Evolutionary conservation across 2,329 filamentous ascomycete species (phyloP), one percentile per base, ranked within the genome.

Genomic region (Furcasterigmium sp.): DNA sequence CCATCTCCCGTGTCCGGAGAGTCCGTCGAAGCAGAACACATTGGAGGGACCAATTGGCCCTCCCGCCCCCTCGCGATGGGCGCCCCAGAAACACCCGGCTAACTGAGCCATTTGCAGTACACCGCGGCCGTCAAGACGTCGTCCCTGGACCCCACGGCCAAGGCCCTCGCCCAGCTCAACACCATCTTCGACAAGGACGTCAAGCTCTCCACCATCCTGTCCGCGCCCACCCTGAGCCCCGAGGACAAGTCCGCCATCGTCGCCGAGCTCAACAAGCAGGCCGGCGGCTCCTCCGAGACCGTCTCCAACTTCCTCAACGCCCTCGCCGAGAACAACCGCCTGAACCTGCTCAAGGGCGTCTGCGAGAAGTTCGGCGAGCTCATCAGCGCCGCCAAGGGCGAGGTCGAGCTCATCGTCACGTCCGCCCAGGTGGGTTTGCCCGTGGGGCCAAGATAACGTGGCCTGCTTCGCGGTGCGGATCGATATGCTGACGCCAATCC

Each of bases 271-370:
- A 77, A 85, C 70, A 95, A 95, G 82, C 78, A 84, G 62, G 74
- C 85, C 52, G 85, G 85, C 56, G 69, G 71, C 54, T 78, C 84
- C 66, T 88, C 87, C 63, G 82, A 87, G 63, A 88, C 91, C 51
- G 74, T 97, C 68, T 90, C 93, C 83, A 94, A 96, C 80, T 91
- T 98, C 76, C 80, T 98, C 57, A 64, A 75, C 45, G 87, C 91
- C 45, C 80, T 98, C 46, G 91, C 93, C 54, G 88, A 93, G 75
- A 95, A 98, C 83, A 98, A 98, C 82, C 82, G 93, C 56, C 77
- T 98, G 55, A 82, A 84, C 52, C 75, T 93, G 51, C 78, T 98
- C 50, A 77, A 84, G 67, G 83, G 84, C 56, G 85, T 97, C 51
- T 84, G 82, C 64, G 80, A 86, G 63, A 96, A 97, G 80, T 98